phyloP scores from a whole-genome alignment of 257 asterid species.

The Scutellaria barbata region DNA sequence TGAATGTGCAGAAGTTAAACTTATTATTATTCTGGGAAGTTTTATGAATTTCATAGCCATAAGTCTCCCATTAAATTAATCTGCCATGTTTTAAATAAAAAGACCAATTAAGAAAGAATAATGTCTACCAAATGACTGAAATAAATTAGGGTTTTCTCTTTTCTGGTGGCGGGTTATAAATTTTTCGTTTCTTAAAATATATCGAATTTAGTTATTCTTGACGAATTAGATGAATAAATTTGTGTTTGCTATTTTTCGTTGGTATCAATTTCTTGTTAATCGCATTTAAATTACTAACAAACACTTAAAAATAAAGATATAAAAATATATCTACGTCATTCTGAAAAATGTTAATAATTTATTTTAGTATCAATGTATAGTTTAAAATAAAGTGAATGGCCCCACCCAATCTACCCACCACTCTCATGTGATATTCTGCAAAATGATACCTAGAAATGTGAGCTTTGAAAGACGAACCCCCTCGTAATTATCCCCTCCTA shows the following conservation, averaged over 20 bases:
- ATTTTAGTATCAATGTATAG: no score
- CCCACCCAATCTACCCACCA: background rate
- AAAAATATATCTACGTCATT: no score
- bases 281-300: no score
- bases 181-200: no score
- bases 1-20: background rate
- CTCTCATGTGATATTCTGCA: slow-evolving; percentile 44
- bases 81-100: background rate
- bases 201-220: no score
- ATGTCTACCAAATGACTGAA: slow-evolving; percentile 23
- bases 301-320: no score
- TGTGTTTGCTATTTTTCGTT: no score
- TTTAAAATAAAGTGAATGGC: no score
- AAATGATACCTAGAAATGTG: slow-evolving; percentile 42
- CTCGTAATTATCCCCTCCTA: slow-evolving; percentile 38
- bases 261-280: no score
- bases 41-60: slow-evolving; percentile 34
- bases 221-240: no score
- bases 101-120: background rate
- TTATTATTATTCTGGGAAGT: slow-evolving; percentile 13
- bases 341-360: no score
- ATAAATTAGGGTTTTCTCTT: slow-evolving; percentile 31
- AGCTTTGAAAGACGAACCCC: slow-evolving; percentile 43
- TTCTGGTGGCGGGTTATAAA: no score
- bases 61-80: slow-evolving; percentile 25